Percentiles rank a stretch among this genome's conserved stretches.
Evolutionary conservation across 768 basidiomycete species (phyloP).

Genomic region (Termitomyces sp.): DNA sequence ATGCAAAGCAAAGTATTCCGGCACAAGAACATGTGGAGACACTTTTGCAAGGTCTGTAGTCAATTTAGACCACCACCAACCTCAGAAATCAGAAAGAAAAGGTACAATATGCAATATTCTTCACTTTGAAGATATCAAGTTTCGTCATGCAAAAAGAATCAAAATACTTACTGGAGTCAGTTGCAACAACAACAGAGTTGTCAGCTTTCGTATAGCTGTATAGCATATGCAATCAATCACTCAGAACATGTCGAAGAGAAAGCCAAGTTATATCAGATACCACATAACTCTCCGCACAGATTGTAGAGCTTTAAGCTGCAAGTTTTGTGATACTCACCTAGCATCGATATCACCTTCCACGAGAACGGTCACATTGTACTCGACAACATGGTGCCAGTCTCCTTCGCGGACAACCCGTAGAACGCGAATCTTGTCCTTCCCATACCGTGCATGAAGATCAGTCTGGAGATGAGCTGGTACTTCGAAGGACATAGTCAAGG

Average conservation of each 20-base stretch:
- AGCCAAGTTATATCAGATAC: not conserved
- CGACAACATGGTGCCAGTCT: conserved; percentile 66
- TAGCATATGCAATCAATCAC: not conserved
- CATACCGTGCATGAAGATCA: conserved; percentile 53
- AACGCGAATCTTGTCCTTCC: conserved; percentile 87
- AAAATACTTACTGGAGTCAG: conserved; percentile 71
- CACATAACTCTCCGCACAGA: too few relatives aligned
- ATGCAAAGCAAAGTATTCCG: conserved; percentile 86
- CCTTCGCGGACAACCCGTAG: conserved; percentile 75
- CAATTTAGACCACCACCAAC: not conserved
- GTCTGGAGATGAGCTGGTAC: not conserved
- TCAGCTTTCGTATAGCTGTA: conserved; percentile 82
- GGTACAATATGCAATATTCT: conserved; percentile 63
- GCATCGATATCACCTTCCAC: conserved; percentile 80
- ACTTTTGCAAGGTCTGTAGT: conserved; percentile 74
- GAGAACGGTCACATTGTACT: conserved; percentile 77
- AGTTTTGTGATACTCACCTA: conserved; percentile 39
- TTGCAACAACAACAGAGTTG: conserved; percentile 84
- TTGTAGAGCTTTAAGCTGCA: not conserved
- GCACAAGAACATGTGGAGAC: conserved; percentile 79
- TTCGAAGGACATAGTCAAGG: conserved; percentile 1
- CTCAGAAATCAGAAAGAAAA: not conserved
- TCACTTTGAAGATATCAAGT: conserved; percentile 34
- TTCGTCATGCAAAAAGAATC: not conserved
- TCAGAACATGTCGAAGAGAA: not conserved